Evolutionary conservation across 1,284 basidiomycete species (phyloP), one percentile per base, ranked within the genome.

Genomic region (Leccinum griseonigrum): DNA sequence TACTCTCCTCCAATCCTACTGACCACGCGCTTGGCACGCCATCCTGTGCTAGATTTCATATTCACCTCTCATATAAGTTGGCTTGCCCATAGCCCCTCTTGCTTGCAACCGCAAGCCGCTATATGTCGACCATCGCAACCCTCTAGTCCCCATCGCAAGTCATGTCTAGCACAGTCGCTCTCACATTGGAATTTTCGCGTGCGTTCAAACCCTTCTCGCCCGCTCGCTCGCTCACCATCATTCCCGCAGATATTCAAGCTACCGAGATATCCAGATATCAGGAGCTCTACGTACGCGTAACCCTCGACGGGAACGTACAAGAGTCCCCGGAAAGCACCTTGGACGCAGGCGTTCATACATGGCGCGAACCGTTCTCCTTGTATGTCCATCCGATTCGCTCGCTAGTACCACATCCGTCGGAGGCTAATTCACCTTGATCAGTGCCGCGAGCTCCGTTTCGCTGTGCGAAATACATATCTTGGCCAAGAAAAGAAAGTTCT

Each of bases 1-100:
- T 26, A 26, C 32, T 59, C 58, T 61, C 57, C 63, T 59, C 58
- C 11, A 59, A 60, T 67, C 55, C 1, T 36, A 64, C 22, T 26
- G 22, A 26, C 70, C 70, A 71, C 70, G 70, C 68, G 72, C 66
- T 55, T 64, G 62, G 60, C 70, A 71, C 70, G 71, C 71, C 61
- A 64, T 51, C 70, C 72, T 71, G 72, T 71, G 70, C 58, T 26
- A 65, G 70, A 71, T 71, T 71, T 73, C 68, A 73, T 71, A 74
- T 71, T 71, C 62, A 14, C 32, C 5, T 38, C 36, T 68, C 31
- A 57, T 57, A 71, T 70, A 70, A 72, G 67, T 62, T 65, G 48
- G 70, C 71, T 70, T 74, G 71, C 72, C 70, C 70, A 70, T 69
- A 68, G 71, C 70, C 70, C 72, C 72, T 71, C 68, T 66, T 40